Base-by-base conservation (phyloP, 75 land plant genomes). In the Adiantum capillusveneris region DNA sequence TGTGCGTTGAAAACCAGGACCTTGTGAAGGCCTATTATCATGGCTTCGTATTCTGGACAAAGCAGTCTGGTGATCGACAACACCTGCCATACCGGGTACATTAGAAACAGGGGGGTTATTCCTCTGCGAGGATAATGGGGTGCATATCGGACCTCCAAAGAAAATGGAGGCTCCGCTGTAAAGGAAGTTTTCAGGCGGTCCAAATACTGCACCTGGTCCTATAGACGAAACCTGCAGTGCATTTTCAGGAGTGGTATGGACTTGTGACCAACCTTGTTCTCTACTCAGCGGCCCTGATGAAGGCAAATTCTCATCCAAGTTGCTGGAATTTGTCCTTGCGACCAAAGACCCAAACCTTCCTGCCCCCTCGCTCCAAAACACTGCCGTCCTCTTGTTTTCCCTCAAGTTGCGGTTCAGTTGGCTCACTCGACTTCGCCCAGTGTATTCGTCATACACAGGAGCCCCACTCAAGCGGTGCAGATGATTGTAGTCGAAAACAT, bases 101-200 rank as follows among this genome's bases (percentile, higher is more conserved):
- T 34, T 3, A 5, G 37, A 5, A 5, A 34, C 37, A 5, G 37
- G 7, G 7, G 9, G 9, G 37, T 34, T 34, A 9, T 34, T 34
- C 9, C 9, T 34, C 37, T 3, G 9, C 9, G 9, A 34, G 3
- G 57, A 63, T 31, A 20, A 48, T n/a, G 85, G 76, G 1, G 56
- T 74, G 31, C 59, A 71, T 46, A 81, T 71, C 20, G 96, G 96
- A 1, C 88, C 85, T 30, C 83, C 92, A 51, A 84, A 84, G 70
- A 90, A 88, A 50, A 84, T 87, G 17, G 83, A 81, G 20, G 82
- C 71, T 44, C 80, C 94, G 6, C 79, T 75, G 60, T 79, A 79
- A 57, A 65, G 49, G 6, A 85, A 65, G 30, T 75, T 80, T 16
- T 83, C 79, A 25, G 73, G 44, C 37, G 9, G 9, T 34, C 37